Percentiles rank a stretch among this genome's conserved stretches.
Evolutionary conservation across 2,329 filamentous ascomycete species (phyloP).

Genomic region (Diaporthe eres): DNA sequence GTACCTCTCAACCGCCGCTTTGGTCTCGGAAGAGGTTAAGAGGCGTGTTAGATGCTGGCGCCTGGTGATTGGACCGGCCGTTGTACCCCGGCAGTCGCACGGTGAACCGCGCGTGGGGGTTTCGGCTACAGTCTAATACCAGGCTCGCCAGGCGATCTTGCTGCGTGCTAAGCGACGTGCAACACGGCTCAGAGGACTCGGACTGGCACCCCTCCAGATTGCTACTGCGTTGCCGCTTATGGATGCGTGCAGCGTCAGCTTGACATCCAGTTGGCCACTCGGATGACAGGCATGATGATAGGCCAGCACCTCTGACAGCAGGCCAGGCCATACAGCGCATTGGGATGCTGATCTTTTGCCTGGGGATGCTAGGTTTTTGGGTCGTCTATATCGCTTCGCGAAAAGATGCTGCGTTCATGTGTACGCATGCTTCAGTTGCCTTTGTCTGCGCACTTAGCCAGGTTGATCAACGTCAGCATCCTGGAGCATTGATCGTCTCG

Average conservation of each 20-base stretch:
- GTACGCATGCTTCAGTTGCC: neutral
- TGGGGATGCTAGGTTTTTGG: neutral
- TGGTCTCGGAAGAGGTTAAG: neutral
- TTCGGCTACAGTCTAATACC: neutral
- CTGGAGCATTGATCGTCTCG: neutral
- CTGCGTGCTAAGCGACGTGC: neutral
- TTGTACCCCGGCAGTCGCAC: slow-evolving; percentile 9
- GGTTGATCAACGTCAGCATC: neutral
- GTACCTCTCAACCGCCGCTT: neutral
- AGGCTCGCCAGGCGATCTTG: neutral
- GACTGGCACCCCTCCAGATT: neutral
- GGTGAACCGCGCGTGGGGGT: slow-evolving; percentile 38
- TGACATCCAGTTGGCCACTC: slow-evolving; percentile 31
- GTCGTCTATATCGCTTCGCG: neutral
- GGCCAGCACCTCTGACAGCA: neutral
- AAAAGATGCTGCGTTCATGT: neutral
- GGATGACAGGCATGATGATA: slow-evolving; percentile 1
- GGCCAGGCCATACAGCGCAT: neutral
- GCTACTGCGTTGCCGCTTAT: slow-evolving; percentile 33
- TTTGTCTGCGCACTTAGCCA: neutral
- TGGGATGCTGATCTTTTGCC: neutral
- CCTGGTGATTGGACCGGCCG: slow-evolving; percentile 13
- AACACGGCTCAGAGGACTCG: neutral
- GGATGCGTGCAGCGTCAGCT: slow-evolving; percentile 34
- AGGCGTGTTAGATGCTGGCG: neutral